Evolutionary conservation across 257 asterid species (phyloP), one percentile per base, ranked within the genome.

Genomic region (Fraxinus excelsior): DNA sequence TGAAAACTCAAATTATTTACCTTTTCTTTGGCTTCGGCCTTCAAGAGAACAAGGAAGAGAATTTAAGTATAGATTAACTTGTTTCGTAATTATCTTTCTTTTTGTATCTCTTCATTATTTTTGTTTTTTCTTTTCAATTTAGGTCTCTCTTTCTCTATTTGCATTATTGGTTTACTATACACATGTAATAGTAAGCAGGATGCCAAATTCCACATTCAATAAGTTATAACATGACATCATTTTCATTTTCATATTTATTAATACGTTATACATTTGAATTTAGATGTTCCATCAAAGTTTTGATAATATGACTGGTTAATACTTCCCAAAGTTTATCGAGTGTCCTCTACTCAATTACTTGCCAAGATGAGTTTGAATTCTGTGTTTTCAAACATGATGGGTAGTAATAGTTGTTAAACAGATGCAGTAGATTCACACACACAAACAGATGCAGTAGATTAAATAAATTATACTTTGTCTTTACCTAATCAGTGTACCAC

Each of bases 401-500:
- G 28, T 58, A 51, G 29, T 56, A 56, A 9, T 58, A 58, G 66
- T 58, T 58, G 66, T 58, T 58, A 58, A 16, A 5, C 16, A 46
- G 21, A n/a, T n/a, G n/a, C n/a, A n/a, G n/a, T n/a, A n/a, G 16
- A 46, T n/a, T 0, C 14, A 8, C 58, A 3, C 21, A 4, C n/a
- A 21, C 28, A 58, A 18, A 14, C 28, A 56, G 14, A 58, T 58
- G 7, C 23, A 9, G 66, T 58, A 58, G 66, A 58, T 58, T 58
- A 58, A 58, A 58, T 58, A 58, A 58, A 58, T 58, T 58, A 4
- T 29, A 58, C 0, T 58, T 21, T 56, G 31, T n/a, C 28, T 58
- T 72, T 76, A 58, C 42, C 53, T 72, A 37, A 21, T 72, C 14
- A 13, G 19, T 65, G 73, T 69, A n/a, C 67, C 31, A 75, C 44